phyloP scores from a whole-genome alignment of 106 monocot species.

The Dendrobium huoshanense region DNA sequence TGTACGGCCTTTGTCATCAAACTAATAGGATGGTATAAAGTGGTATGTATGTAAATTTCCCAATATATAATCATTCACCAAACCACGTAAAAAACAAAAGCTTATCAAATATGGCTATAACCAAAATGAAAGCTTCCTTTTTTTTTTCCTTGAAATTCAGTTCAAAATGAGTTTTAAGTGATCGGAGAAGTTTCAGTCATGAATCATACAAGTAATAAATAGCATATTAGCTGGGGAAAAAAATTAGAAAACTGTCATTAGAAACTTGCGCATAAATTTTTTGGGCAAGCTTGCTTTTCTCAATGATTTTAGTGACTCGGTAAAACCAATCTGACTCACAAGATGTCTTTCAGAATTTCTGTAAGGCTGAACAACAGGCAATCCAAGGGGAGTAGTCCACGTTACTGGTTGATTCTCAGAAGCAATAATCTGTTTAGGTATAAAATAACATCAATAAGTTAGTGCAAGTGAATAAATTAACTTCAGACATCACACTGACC shows the following conservation, averaged over 20 bases:
- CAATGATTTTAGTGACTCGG: neutral
- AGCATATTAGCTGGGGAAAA: neutral
- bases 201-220: neutral
- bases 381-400: slow-evolving; percentile 68
- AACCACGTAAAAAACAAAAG: neutral
- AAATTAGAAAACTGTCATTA: neutral
- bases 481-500: neutral
- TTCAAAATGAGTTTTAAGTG: too few relatives aligned
- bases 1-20: too few relatives aligned
- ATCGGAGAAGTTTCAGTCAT: too few relatives aligned
- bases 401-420: slow-evolving; percentile 56
- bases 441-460: neutral
- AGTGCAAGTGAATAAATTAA: neutral
- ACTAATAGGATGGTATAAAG: too few relatives aligned
- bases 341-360: slow-evolving; percentile 60
- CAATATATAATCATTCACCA: neutral
- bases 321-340: slow-evolving; percentile 35
- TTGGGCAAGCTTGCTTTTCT: neutral
- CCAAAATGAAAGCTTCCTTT: neutral
- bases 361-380: slow-evolving; percentile 79
- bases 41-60: too few relatives aligned
- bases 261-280: neutral
- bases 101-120: neutral
- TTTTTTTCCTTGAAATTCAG: too few relatives aligned
- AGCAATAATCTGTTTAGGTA: slow-evolving; percentile 41